These are phyloP conservation scores for Pichia nakasei DNA, from an alignment of 805 yeast genomes.

Conservation along the genomic window DNA sequence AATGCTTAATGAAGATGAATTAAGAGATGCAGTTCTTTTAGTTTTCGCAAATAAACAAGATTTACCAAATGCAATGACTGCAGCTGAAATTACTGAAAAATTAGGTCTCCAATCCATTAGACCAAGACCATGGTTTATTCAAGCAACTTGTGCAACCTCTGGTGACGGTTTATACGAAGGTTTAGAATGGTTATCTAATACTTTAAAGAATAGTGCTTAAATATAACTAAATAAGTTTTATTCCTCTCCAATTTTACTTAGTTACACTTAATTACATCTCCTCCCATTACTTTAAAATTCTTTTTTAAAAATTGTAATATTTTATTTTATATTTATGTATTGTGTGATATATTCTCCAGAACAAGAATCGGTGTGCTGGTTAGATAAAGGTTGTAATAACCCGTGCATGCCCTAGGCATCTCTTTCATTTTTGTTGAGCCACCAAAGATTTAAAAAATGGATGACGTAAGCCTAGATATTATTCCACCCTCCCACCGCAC, in stretches of 20 bases:
- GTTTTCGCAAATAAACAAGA: constrained; percentile 98
- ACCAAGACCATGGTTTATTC: constrained; percentile 99
- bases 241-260: background rate
- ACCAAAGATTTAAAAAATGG: no score
- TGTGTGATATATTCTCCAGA: background rate
- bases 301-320: background rate
- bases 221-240: background rate
- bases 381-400: no score
- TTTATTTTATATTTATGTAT: background rate
- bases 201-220: constrained; percentile 61
- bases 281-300: no score
- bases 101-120: constrained; percentile 94
- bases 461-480: background rate
- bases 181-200: constrained; percentile 91
- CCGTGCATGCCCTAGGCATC: no score
- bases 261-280: background rate
- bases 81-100: constrained; percentile 96
- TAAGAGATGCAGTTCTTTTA: constrained; percentile 89
- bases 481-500: no score
- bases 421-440: no score
- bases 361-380: no score
- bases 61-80: constrained; percentile 98
- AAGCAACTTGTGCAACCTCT: constrained; percentile 97
- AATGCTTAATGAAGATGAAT: constrained; percentile 97
- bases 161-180: constrained; percentile 99